Conservation (phyloP, 768 basidiomycete species). For the Mycena olivaceomarginata region DNA sequence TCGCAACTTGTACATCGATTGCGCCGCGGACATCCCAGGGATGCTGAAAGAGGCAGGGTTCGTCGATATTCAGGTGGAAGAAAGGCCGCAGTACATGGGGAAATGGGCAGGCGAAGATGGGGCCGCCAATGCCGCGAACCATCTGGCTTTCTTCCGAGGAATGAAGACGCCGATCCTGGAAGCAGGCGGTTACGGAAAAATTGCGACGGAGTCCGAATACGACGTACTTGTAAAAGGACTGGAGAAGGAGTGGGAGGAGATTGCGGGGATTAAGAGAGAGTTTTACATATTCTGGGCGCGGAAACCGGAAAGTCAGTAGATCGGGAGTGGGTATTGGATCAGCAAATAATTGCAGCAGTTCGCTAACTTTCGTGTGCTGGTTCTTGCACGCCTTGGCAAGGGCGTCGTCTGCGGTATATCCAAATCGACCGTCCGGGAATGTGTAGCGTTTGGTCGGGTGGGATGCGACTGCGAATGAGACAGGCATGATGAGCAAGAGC, state of each 20-base stretch:
- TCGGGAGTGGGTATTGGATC: too few species aligned
- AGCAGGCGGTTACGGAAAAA: slow-evolving; percentile 19
- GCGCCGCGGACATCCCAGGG: slow-evolving; percentile 21
- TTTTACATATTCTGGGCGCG: slow-evolving; percentile 36
- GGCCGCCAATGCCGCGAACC: slow-evolving; percentile 13
- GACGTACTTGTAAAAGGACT: slow-evolving; percentile 26
- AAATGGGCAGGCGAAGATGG: slow-evolving; percentile 44
- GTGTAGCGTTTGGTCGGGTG: too few species aligned
- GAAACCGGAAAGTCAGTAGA: slow-evolving; percentile 12
- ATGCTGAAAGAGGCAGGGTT: slow-evolving; percentile 37
- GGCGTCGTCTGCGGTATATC: too few species aligned
- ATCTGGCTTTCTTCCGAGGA: slow-evolving; percentile 30
- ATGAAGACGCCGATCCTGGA: slow-evolving; percentile 39
- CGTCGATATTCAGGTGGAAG: slow-evolving; percentile 31
- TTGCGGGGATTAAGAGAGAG: slow-evolving; percentile 19
- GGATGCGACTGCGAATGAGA: too few species aligned
- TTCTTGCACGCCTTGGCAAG: too few species aligned
- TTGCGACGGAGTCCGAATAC: slow-evolving; percentile 21
- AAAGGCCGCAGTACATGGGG: slow-evolving; percentile 22
- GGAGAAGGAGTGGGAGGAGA: slow-evolving; percentile 31
- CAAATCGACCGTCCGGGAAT: too few species aligned
- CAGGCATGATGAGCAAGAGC: too few species aligned
- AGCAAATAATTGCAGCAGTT: too few species aligned
- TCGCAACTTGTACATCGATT: slow-evolving; percentile 23
- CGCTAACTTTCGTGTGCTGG: too few species aligned